phyloP scores from a whole-genome alignment of 768 basidiomycete species.

The Suillus placidus region DNA sequence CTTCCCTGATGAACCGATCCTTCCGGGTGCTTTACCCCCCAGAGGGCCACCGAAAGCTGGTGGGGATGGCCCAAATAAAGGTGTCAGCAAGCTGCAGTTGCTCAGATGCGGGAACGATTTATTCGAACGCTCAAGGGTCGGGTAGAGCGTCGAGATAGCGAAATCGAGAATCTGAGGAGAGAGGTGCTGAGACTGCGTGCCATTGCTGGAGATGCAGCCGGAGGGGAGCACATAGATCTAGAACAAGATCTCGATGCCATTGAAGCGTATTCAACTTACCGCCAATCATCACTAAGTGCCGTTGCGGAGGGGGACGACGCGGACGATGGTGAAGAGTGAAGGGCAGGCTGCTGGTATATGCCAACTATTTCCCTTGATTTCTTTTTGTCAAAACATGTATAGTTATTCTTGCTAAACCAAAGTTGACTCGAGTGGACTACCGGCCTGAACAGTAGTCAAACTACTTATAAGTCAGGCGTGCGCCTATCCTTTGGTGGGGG shows the following conservation, averaged over 20 bases:
- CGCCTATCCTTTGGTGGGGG: background rate
- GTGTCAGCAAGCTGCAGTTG: conserved; percentile 91
- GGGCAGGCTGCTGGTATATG: background rate
- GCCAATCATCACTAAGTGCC: conserved; percentile 22
- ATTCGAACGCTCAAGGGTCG: conserved; percentile 76
- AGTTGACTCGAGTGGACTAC: background rate
- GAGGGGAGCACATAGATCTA: conserved; percentile 29
- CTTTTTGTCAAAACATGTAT: conserved; percentile 1
- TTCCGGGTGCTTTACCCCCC: conserved; percentile 89
- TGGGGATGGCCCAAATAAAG: conserved; percentile 91
- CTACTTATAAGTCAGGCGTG: background rate
- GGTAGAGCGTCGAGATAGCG: conserved; percentile 78
- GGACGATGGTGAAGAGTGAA: conserved; percentile 28
- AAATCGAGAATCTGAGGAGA: conserved; percentile 65
- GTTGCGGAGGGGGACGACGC: conserved; percentile 38
- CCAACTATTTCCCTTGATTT: background rate
- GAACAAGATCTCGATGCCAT: conserved; percentile 35
- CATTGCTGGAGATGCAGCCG: conserved; percentile 29
- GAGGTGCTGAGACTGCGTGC: conserved; percentile 66
- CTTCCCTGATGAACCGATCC: conserved; percentile 68
- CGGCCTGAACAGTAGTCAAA: background rate
- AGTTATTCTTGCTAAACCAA: background rate
- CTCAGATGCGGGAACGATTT: conserved; percentile 87
- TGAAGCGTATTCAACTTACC: conserved; percentile 26
- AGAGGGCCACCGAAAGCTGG: conserved; percentile 85